A percentile compares a stretch with the other conserved stretches of the same genome.
Evolutionary conservation across 164 flowering plant species (phyloP).

Genomic region (Chimonanthus salicifolius): DNA sequence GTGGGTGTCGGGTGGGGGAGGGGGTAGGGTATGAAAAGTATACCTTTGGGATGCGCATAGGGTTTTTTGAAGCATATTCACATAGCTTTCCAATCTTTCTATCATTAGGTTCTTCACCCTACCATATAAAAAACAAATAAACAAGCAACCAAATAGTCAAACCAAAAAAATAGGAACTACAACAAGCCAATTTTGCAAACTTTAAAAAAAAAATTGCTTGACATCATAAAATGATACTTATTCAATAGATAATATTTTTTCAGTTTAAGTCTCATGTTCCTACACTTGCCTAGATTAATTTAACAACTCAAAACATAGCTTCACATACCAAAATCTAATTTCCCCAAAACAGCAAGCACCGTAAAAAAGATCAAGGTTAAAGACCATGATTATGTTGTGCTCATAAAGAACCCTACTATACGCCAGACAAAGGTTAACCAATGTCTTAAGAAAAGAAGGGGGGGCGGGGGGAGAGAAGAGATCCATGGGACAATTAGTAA

Average conservation of each 20-base stretch:
- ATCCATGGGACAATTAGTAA: too few relatives aligned
- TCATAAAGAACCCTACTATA: too few relatives aligned
- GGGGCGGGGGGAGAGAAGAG: too few relatives aligned
- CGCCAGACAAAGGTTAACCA: too few relatives aligned
- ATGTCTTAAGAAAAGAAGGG: too few relatives aligned
- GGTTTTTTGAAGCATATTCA: conserved; percentile 93
- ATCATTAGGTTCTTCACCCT: conserved; percentile 95
- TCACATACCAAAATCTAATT: too few relatives aligned
- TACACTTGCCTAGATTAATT: too few relatives aligned
- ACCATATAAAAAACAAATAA: conserved; percentile 6
- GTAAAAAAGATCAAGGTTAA: too few relatives aligned
- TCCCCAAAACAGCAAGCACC: too few relatives aligned
- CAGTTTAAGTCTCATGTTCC: neutral
- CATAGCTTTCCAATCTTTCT: conserved; percentile 87
- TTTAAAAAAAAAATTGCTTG: neutral
- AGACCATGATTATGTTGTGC: too few relatives aligned
- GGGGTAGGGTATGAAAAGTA: neutral
- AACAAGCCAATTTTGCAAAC: neutral
- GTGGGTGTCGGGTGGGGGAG: too few relatives aligned
- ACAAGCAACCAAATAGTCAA: neutral
- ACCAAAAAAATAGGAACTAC: neutral
- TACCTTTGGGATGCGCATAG: conserved; percentile 96
- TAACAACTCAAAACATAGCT: too few relatives aligned
- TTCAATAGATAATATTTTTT: neutral
- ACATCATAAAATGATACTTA: neutral